A percentile compares a stretch with the other conserved stretches of the same genome.
These are phyloP conservation scores for Cladosporium colombiae DNA, from an alignment of 2,329 filamentous ascomycete species.

Conservation along the genomic window DNA sequence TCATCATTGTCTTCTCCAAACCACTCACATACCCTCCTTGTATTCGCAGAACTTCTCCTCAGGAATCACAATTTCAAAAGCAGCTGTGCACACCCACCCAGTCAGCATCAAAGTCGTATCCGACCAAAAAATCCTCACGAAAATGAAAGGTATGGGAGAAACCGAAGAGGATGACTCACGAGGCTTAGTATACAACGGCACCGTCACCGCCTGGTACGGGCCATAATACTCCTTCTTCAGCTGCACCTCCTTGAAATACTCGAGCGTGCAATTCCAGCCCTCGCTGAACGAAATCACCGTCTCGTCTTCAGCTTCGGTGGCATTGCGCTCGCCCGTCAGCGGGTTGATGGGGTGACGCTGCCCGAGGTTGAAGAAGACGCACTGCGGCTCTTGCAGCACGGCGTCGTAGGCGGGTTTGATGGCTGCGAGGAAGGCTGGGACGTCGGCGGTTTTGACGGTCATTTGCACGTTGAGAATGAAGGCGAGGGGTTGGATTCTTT, in stretches of 20 bases:
- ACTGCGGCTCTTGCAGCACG: constrained; percentile 21
- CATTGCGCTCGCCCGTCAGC: background rate
- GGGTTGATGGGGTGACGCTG: constrained; percentile 21
- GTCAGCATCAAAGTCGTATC: background rate
- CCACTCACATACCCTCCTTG: constrained; percentile 12
- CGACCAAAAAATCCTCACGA: too few relatives aligned
- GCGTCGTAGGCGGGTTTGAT: constrained; percentile 26
- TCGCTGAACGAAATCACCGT: constrained; percentile 26
- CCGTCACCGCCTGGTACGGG: constrained; percentile 43
- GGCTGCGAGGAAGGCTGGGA: constrained; percentile 22
- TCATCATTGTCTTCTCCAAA: background rate
- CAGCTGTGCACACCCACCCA: background rate
- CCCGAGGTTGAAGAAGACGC: constrained; percentile 23
- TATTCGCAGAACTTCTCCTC: constrained; percentile 12
- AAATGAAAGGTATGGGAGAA: too few relatives aligned
- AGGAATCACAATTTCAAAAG: constrained; percentile 12
- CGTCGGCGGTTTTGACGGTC: constrained; percentile 22
- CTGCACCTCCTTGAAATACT: constrained; percentile 22
- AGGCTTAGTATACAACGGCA: constrained; percentile 45
- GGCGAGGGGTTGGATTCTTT: background rate
- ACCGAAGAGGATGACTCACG: too few relatives aligned
- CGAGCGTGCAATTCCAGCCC: constrained; percentile 25
- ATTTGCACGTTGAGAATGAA: constrained; percentile 26
- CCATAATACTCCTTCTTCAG: constrained; percentile 44
- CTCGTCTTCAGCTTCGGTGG: background rate